Percentiles rank a stretch among this genome's conserved stretches.
These are phyloP conservation scores for Babesia caballi DNA, from an alignment of 169 alveolate genomes.

Conservation along the genomic window DNA sequence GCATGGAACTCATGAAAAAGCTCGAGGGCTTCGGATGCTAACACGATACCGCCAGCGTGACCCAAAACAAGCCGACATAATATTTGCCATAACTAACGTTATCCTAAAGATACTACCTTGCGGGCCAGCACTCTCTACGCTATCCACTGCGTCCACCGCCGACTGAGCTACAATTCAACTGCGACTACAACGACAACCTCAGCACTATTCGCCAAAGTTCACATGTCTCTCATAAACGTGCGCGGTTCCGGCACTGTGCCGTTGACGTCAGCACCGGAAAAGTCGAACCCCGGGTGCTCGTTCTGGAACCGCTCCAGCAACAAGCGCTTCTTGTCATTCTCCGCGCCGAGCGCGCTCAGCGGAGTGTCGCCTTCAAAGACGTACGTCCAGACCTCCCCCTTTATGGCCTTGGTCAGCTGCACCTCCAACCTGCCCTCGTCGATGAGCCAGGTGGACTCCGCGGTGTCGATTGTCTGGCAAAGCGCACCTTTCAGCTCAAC, in stretches of 20 bases:
- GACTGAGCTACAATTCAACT: no score
- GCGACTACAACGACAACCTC: no score
- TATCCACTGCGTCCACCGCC: no score
- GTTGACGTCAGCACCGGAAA: constrained; percentile 72
- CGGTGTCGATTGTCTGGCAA: constrained; percentile 8
- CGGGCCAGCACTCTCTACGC: no score
- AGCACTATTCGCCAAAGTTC: background rate
- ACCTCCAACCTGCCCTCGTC: constrained; percentile 46
- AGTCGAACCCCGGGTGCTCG: constrained; percentile 77
- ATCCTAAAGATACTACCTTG: no score
- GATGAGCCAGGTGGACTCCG: constrained; percentile 50
- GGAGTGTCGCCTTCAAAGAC: constrained; percentile 40
- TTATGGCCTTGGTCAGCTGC: constrained; percentile 41
- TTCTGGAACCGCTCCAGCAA: constrained; percentile 75
- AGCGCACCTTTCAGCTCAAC: constrained; percentile 17
- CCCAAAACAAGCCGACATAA: no score
- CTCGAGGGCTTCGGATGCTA: constrained; percentile 1
- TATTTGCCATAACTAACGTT: no score
- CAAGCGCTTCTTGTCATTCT: constrained; percentile 62
- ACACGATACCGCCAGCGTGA: no score
- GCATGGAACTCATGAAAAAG: constrained; percentile 12
- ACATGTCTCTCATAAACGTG: constrained; percentile 68
- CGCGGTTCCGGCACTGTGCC: constrained; percentile 79
- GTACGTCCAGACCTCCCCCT: constrained; percentile 59
- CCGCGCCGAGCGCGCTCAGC: constrained; percentile 11